Percentiles rank a stretch among this genome's conserved stretches.
Evolutionary conservation across 1,139 yeast genomes (phyloP).

Genomic region (Petasospora rhodanensis): DNA sequence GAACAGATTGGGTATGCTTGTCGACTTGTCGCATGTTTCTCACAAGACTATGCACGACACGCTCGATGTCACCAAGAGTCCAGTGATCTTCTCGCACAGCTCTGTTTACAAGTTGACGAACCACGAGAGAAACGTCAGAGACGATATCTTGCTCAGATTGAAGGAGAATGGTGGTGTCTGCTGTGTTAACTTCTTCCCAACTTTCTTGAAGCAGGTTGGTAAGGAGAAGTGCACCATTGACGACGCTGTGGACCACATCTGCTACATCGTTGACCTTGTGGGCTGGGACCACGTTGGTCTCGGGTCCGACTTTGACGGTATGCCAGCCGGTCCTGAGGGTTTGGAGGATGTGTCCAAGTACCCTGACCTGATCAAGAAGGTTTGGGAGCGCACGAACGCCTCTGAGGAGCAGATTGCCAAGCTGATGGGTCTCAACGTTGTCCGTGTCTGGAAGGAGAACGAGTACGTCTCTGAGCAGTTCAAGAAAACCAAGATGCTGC

Average conservation of each 20-base stretch:
- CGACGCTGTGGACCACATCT: slow-evolving; percentile 45
- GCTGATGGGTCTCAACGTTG: slow-evolving; percentile 44
- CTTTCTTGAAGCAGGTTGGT: slow-evolving; percentile 32
- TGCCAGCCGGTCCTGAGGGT: slow-evolving; percentile 43
- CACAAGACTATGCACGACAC: slow-evolving; percentile 46
- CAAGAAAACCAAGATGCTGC: slow-evolving; percentile 20
- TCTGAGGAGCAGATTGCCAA: slow-evolving; percentile 39
- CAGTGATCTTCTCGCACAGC: slow-evolving; percentile 48
- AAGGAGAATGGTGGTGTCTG: slow-evolving; percentile 46
- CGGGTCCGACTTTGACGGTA: slow-evolving; percentile 54
- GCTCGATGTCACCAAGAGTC: slow-evolving; percentile 39
- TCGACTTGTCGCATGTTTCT: slow-evolving; percentile 50
- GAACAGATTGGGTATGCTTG: slow-evolving; percentile 52
- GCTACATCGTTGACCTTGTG: slow-evolving; percentile 38
- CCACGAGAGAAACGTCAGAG: slow-evolving; percentile 46
- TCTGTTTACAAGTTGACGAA: slow-evolving; percentile 38
- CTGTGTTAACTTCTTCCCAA: slow-evolving; percentile 44
- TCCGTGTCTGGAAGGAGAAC: slow-evolving; percentile 45
- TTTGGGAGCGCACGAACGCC: slow-evolving; percentile 39
- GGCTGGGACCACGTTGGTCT: slow-evolving; percentile 56
- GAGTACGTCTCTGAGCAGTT: slow-evolving; percentile 34
- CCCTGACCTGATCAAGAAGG: slow-evolving; percentile 41
- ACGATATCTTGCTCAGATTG: slow-evolving; percentile 38
- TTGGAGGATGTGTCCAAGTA: slow-evolving; percentile 51
- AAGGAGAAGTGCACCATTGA: slow-evolving; percentile 34